A percentile compares a stretch with the other conserved stretches of the same genome.
Evolutionary conservation across 352 stramenopile species (phyloP).

Genomic region (Globisporangium cylindrosporum): DNA sequence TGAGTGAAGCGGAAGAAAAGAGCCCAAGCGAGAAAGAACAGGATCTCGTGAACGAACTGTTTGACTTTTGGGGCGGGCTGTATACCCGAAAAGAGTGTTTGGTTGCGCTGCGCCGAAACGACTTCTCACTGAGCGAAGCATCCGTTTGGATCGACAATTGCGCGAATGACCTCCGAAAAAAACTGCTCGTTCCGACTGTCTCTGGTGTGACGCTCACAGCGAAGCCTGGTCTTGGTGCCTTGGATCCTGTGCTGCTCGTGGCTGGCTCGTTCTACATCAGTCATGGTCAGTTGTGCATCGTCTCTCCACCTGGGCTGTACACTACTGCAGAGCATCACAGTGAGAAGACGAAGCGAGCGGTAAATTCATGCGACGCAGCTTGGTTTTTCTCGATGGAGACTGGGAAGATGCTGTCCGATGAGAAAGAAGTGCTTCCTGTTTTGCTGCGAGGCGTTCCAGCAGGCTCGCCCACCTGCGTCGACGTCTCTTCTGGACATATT

Average conservation of each 20-base stretch:
- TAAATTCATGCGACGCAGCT: constrained; percentile 51
- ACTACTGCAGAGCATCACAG: constrained; percentile 31
- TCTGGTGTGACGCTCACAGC: constrained; percentile 27
- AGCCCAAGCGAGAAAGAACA: constrained; percentile 19
- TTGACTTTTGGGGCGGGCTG: constrained; percentile 57
- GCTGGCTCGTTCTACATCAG: constrained; percentile 69
- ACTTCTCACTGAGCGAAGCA: constrained; percentile 36
- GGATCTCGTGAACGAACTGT: constrained; percentile 38
- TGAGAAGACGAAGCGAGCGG: constrained; percentile 39
- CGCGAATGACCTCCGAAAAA: constrained; percentile 39
- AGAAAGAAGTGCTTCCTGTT: constrained; percentile 27
- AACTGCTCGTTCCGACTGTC: constrained; percentile 40
- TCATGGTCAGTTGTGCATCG: constrained; percentile 54
- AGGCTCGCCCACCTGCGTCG: constrained; percentile 62
- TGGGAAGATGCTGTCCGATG: constrained; percentile 29
- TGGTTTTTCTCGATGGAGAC: constrained; percentile 67
- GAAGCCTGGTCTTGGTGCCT: constrained; percentile 29
- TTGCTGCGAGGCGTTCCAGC: constrained; percentile 58
- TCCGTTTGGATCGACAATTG: constrained; percentile 45
- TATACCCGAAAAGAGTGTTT: constrained; percentile 58
- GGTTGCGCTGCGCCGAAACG: constrained; percentile 50
- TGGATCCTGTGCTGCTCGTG: constrained; percentile 75
- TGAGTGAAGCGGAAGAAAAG: background rate
- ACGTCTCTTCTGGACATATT: constrained; percentile 40
- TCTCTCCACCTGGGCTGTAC: constrained; percentile 64